phyloP scores from a whole-genome alignment of 1,284 basidiomycete genomes.

The Pterulicium gracile region DNA sequence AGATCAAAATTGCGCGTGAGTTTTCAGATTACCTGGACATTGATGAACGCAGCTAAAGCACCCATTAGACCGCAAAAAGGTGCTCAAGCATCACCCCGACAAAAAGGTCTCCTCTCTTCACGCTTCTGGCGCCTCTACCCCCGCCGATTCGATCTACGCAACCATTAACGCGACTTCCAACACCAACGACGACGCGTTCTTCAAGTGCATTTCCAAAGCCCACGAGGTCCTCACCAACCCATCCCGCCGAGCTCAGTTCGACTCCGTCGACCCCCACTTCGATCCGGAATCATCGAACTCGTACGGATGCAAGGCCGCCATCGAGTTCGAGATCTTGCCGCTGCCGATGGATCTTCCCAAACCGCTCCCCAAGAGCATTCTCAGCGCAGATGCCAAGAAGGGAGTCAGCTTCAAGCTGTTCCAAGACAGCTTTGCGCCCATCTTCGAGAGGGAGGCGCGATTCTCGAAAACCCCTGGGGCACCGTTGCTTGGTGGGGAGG shows the following conservation, averaged over 20 bases:
- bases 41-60: constrained; percentile 4
- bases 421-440: constrained; percentile 54
- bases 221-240: constrained; percentile 84
- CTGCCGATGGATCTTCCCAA: not conserved
- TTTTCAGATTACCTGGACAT: constrained; percentile 14
- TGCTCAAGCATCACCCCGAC: constrained; percentile 97
- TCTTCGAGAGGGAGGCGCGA: constrained; percentile 86
- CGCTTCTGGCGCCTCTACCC: constrained; percentile 39
- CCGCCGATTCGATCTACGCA: constrained; percentile 20
- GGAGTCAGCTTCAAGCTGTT: constrained; percentile 50
- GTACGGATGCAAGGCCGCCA: constrained; percentile 93
- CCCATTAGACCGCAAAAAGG: constrained; percentile 85
- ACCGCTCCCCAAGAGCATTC: constrained; percentile 14
- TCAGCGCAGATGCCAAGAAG: constrained; percentile 23
- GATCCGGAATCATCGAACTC: constrained; percentile 42
- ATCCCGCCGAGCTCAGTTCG: constrained; percentile 91
- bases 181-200: constrained; percentile 93
- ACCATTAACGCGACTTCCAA: constrained; percentile 26
- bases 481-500: constrained; percentile 65
- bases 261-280: constrained; percentile 84
- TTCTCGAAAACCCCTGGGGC: constrained; percentile 90
- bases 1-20: constrained; percentile 95
- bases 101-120: constrained; percentile 78
- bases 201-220: constrained; percentile 99
- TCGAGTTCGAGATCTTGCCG: constrained; percentile 62